Evolutionary conservation across 495 filamentous ascomycete species (phyloP).

Genomic region (Daldinia decipiens): DNA sequence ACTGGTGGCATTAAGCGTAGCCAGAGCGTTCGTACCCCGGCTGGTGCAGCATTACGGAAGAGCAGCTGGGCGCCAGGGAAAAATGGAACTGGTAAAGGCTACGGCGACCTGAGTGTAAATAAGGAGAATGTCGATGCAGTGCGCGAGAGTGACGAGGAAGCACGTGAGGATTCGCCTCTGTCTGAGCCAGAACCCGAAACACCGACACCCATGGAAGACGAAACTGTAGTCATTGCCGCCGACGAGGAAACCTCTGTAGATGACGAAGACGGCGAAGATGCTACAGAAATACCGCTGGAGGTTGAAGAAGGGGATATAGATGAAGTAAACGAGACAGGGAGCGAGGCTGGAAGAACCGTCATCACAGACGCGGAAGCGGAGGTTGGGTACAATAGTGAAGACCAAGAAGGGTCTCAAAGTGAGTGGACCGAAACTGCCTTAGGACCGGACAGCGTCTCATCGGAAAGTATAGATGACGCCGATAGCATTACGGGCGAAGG

Average conservation of each 20-base stretch:
- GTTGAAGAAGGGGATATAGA: constrained; percentile 21
- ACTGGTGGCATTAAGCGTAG: constrained; percentile 69
- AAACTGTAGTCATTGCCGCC: constrained; percentile 42
- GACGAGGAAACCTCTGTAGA: constrained; percentile 29
- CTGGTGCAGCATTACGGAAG: constrained; percentile 74
- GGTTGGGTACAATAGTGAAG: constrained; percentile 37
- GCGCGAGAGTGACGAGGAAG: constrained; percentile 59
- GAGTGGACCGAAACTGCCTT: constrained; percentile 48
- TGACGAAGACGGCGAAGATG: constrained; percentile 33
- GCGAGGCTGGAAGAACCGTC: constrained; percentile 56
- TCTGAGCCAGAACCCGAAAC: constrained; percentile 38
- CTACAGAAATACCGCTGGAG: constrained; percentile 19
- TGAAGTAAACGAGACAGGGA: constrained; percentile 33
- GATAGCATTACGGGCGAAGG: constrained; percentile 44
- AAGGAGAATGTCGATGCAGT: constrained; percentile 59
- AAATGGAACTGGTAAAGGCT: constrained; percentile 50
- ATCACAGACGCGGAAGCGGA: constrained; percentile 67
- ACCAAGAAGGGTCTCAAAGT: constrained; percentile 47
- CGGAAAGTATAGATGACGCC: constrained; percentile 41
- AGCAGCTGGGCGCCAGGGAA: constrained; percentile 73
- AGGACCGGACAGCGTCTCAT: constrained; percentile 38
- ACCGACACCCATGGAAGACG: constrained; percentile 36
- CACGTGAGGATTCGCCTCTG: constrained; percentile 39
- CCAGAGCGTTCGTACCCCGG: constrained; percentile 71
- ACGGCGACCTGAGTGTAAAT: constrained; percentile 60